Conservation (phyloP, 768 basidiomycete species). For the Lentinula sp. region DNA sequence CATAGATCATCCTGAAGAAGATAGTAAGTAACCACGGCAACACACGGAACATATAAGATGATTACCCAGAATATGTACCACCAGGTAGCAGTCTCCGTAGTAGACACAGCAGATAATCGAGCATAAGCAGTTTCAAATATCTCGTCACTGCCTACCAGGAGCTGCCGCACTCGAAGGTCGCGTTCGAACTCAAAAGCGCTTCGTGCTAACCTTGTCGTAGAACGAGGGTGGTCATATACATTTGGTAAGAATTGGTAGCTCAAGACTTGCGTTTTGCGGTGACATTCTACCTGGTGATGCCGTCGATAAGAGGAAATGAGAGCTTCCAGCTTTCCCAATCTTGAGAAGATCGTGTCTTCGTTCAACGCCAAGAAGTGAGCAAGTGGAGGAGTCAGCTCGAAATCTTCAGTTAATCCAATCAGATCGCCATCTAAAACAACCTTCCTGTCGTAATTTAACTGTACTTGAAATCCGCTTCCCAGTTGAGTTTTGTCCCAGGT, state of each 20-base stretch:
- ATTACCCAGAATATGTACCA: conserved; percentile 80
- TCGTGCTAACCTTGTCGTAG: conserved; percentile 35
- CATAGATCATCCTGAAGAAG: conserved; percentile 64
- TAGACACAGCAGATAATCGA: conserved; percentile 44
- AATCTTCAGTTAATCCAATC: conserved; percentile 64
- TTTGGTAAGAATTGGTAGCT: conserved; percentile 57
- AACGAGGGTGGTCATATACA: conserved; percentile 53
- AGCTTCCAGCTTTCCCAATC: conserved; percentile 38
- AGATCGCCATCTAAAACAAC: conserved; percentile 41
- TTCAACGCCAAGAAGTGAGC: conserved; percentile 62
- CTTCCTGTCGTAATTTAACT: conserved; percentile 48
- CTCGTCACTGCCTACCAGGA: conserved; percentile 39
- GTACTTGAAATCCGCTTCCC: conserved; percentile 65
- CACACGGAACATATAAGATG: background rate
- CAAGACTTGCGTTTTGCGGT: conserved; percentile 46
- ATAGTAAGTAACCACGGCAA: background rate
- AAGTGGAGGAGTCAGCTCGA: conserved; percentile 53
- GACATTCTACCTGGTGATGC: conserved; percentile 41
- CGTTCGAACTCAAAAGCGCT: conserved; percentile 42
- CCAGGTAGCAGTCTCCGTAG: conserved; percentile 50
- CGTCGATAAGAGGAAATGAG: conserved; percentile 46
- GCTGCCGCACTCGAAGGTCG: conserved; percentile 47
- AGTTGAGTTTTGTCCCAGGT: conserved; percentile 47
- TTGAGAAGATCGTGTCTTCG: conserved; percentile 37
- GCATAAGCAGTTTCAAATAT: conserved; percentile 47